Evolutionary conservation across 192 early-diverging fungal species (phyloP).

Genomic region (Backusella liffmaniae): DNA sequence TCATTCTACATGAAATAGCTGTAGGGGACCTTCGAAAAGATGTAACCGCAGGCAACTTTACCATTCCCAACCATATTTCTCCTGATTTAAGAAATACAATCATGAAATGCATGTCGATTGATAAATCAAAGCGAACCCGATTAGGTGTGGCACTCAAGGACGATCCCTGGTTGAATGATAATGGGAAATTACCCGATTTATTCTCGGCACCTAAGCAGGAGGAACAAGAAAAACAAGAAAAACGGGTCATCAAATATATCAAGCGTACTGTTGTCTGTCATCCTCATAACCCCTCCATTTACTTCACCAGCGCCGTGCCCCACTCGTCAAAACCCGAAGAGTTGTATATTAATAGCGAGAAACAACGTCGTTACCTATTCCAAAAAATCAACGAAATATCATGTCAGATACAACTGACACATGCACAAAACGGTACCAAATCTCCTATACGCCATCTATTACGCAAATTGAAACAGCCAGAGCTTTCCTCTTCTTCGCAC

Average conservation of each 20-base stretch:
- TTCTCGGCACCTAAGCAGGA: not conserved
- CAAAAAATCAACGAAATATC: constrained; percentile 24
- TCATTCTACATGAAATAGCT: constrained; percentile 17
- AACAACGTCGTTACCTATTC: constrained; percentile 21
- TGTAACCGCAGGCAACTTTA: constrained; percentile 41
- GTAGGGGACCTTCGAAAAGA: constrained; percentile 51
- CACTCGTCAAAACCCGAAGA: constrained; percentile 23
- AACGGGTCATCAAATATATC: constrained; percentile 5
- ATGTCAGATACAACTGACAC: constrained; percentile 17
- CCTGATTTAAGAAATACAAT: constrained; percentile 38
- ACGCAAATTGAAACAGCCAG: constrained; percentile 19
- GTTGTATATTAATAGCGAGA: constrained; percentile 15
- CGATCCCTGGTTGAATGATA: constrained; percentile 48
- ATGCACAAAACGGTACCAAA: not conserved
- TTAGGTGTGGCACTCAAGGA: constrained; percentile 40
- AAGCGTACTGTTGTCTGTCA: constrained; percentile 31
- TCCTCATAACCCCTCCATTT: constrained; percentile 24
- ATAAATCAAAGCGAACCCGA: constrained; percentile 39
- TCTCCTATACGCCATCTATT: constrained; percentile 20
- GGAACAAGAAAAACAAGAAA: constrained; percentile 28
- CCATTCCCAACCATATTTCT: constrained; percentile 40
- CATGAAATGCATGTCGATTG: constrained; percentile 42
- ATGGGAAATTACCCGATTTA: constrained; percentile 24
- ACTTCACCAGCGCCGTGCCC: constrained; percentile 29
- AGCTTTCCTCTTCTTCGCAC: not conserved